Evolutionary conservation across 1,284 basidiomycete species (phyloP), one percentile per base, ranked within the genome.

Genomic region (Peniophora sp.): DNA sequence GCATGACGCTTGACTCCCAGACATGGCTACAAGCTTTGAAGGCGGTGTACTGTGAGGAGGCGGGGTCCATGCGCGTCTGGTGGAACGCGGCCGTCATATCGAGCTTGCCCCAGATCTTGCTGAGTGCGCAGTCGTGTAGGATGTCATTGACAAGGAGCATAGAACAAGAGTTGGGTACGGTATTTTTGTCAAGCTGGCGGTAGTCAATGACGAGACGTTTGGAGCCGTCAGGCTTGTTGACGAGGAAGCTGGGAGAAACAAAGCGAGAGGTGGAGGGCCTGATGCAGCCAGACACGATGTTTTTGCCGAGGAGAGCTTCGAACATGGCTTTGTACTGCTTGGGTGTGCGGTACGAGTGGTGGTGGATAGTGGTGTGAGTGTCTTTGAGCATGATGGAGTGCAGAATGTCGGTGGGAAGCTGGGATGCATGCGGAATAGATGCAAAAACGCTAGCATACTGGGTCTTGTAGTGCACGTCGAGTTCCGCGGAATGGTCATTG

Each of bases 21-120:
- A 69, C 53, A 0, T 72, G 69, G 22, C 65, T 63, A 0, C 68
- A 70, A 0, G 70, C 74, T 1, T 49, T 54, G 1, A 75, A 64
- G 0, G 69, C 72, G 0, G 71, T 74, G 17, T 63, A 60, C 6
- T 58, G 52, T 1, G 71, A 59, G 46, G 70, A 57, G 23, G 71
- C 66, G 0, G 66, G 64, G 47, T 68, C 63, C 3, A 74, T 56
- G 0, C 56, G 49, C 0, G 65, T 73, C 49, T 72, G 71, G 53
- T 70, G 73, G 52, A 73, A 74, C 0, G 62, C 58, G 50, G 73
- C 68, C 0, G 70, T 74, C 64, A 74, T 69, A 51, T 74, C 69
- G 0, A 74, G 55, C 27, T 64, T 69, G 1, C 49, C 62, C 59
- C 61, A 72, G 14, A 68, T 57, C 41, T 61, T 63, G 0, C 65